Percentiles rank a stretch among this genome's conserved stretches.
Conservation (phyloP, 176 grass and related monocot genomes). For the Rhynchospora tenuis region DNA sequence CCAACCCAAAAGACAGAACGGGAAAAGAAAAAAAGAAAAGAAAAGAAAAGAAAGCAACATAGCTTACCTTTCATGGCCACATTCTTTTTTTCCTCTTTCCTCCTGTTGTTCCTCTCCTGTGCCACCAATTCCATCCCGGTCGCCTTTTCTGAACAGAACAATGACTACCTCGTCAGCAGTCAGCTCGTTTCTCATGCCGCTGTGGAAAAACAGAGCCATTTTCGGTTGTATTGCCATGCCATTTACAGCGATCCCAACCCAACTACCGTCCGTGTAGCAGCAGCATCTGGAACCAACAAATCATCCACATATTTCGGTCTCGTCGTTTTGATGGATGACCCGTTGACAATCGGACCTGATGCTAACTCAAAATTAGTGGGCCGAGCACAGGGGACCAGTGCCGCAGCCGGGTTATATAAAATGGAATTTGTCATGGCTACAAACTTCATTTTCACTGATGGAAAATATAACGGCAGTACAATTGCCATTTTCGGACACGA, state of each 20-base stretch:
- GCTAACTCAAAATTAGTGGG: conserved; percentile 4
- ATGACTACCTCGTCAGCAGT: not conserved
- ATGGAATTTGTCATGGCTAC: conserved; percentile 33
- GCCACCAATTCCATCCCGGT: not conserved
- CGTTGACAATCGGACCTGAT: conserved; percentile 36
- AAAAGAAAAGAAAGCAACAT: too few species aligned
- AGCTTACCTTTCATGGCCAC: too few species aligned
- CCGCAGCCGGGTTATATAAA: conserved; percentile 24
- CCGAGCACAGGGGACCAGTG: conserved; percentile 45
- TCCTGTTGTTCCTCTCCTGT: not conserved
- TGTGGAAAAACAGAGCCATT: not conserved
- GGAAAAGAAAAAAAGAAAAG: too few species aligned
- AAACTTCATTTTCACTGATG: conserved; percentile 37
- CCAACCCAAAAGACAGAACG: too few species aligned
- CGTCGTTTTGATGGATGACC: conserved; percentile 50
- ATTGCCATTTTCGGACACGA: conserved; percentile 42
- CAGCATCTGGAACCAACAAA: conserved; percentile 7
- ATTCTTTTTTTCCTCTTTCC: not conserved
- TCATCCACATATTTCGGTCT: conserved; percentile 40
- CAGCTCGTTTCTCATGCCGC: not conserved
- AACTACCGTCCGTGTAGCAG: conserved; percentile 24
- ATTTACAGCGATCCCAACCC: conserved; percentile 33
- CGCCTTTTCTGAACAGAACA: not conserved
- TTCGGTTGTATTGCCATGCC: conserved; percentile 47
- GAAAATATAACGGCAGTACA: conserved; percentile 44